Conservation (phyloP, 1,284 basidiomycete species). For the Trichosporon coremiiforme region DNA sequence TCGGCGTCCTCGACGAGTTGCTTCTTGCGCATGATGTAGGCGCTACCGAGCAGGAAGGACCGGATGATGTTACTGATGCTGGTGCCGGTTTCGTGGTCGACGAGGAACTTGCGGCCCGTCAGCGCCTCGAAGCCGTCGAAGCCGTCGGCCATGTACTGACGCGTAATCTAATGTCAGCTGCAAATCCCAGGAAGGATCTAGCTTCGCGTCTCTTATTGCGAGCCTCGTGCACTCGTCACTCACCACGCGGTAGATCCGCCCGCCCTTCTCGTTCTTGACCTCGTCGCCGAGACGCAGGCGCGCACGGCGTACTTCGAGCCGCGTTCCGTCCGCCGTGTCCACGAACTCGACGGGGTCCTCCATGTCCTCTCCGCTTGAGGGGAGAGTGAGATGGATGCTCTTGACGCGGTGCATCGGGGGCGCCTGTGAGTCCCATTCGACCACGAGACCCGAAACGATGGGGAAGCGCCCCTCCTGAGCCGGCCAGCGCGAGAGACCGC, state of each 20-base stretch:
- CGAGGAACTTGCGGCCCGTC: slow-evolving; percentile 67
- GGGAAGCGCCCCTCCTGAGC: slow-evolving; percentile 93
- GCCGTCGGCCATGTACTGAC: slow-evolving; percentile 54
- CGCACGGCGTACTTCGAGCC: slow-evolving; percentile 53
- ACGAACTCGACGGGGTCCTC: slow-evolving; percentile 50
- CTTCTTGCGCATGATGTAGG: slow-evolving; percentile 56
- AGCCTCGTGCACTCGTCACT: slow-evolving; percentile 42
- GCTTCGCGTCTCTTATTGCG: no score
- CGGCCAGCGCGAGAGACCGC: slow-evolving; percentile 75
- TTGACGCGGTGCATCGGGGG: slow-evolving; percentile 71
- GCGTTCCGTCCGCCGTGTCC: slow-evolving; percentile 56
- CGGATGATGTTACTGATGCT: slow-evolving; percentile 79
- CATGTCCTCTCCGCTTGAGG: slow-evolving; percentile 37
- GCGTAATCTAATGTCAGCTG: slow-evolving; percentile 47
- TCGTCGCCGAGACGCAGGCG: slow-evolving; percentile 58
- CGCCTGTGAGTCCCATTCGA: slow-evolving; percentile 77
- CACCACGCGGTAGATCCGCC: slow-evolving; percentile 71
- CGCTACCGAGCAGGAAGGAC: slow-evolving; percentile 71
- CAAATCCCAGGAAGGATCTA: no score
- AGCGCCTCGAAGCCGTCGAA: slow-evolving; percentile 80
- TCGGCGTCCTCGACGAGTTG: slow-evolving; percentile 43
- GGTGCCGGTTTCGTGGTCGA: slow-evolving; percentile 83
- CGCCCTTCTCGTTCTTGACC: slow-evolving; percentile 63
- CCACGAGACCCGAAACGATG: slow-evolving; percentile 78
- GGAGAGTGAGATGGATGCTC: slow-evolving; percentile 65